Conservation (phyloP, 2,329 filamentous ascomycete genomes). For the Teratosphaeria zuluensis region DNA sequence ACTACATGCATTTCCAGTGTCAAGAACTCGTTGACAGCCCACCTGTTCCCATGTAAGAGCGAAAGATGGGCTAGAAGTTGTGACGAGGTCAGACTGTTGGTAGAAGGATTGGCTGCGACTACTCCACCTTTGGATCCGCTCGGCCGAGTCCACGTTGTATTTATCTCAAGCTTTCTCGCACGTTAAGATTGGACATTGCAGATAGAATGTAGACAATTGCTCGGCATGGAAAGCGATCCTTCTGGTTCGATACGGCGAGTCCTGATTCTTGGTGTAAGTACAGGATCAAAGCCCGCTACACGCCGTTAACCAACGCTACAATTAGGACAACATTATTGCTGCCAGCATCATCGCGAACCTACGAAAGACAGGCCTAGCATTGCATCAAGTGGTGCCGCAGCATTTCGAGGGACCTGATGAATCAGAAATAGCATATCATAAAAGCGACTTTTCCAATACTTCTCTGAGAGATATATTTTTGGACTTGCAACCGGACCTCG, state of each 20-base stretch:
- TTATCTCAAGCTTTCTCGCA: not conserved
- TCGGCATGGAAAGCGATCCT: not conserved
- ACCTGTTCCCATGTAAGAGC: too few relatives aligned
- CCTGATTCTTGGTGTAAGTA: not conserved
- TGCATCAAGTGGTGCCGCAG: slow-evolving; percentile 7
- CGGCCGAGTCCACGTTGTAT: slow-evolving; percentile 11
- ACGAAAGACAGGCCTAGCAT: not conserved
- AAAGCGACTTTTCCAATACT: slow-evolving; percentile 22
- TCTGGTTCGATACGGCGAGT: not conserved
- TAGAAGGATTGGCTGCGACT: not conserved
- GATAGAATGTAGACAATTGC: not conserved
- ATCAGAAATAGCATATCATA: slow-evolving; percentile 8
- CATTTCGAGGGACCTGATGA: slow-evolving; percentile 1
- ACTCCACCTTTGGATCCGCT: slow-evolving; percentile 3
- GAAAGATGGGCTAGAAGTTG: not conserved
- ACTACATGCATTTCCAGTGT: too few relatives aligned
- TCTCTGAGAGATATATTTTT: slow-evolving; percentile 21
- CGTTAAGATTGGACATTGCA: not conserved
- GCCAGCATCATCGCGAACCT: slow-evolving; percentile 12
- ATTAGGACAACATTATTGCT: not conserved
- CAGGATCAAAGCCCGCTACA: not conserved
- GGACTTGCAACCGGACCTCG: slow-evolving; percentile 12
- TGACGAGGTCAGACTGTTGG: not conserved
- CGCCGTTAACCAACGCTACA: slow-evolving; percentile 1
- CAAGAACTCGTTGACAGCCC: too few relatives aligned